Base-by-base conservation (phyloP, 495 filamentous ascomycete genomes). In the Penicillium riverlandense region DNA sequence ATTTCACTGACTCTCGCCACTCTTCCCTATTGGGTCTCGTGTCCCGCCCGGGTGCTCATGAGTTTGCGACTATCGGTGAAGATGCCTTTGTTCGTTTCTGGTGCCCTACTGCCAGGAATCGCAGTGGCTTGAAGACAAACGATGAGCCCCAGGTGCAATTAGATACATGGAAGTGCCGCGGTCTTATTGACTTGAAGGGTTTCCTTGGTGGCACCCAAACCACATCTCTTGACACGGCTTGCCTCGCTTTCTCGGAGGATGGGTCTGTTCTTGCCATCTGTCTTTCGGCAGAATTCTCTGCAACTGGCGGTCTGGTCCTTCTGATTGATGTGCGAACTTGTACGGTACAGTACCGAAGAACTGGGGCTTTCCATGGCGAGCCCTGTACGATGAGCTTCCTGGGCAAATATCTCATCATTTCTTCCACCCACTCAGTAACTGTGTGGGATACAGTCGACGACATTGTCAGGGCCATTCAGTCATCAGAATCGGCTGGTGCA, bases 11-110 rank as follows among this genome's bases (percentile, higher is more conserved):
- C 37, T 59, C 57, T n/a, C 65, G 62, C 11, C 64, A 79, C 2
- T 75, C 81, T 10, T 61, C 72, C 11, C 71, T 96, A 6, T 73
- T 95, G 14, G 83, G 80, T 48, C 67, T 97, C 3, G 77, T 74
- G 9, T 73, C 83, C 32, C 78, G 87, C 40, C 86, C 87, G 10
- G 69, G 61, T 12, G 66, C 71, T 10, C 57, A 76, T 35, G 79
- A 81, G 29, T 96, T 97, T 60, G 84, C 84, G 12, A 94, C 90
- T 5, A 67, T 96, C 36, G 92, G 90, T 29, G 76, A 80, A 35
- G 92, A 99, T 61, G 77, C 78, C 8, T 59, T 77, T 9, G 75
- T 95, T 22, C 80, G 85, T 11, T 74, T 87, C 34, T 99, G 92
- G 92, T 76, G 71, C 29, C 78, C 85, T 12, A 84, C 76, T 51